Base-by-base conservation (phyloP, 352 stramenopile genomes). In the Pythium dissimile region DNA sequence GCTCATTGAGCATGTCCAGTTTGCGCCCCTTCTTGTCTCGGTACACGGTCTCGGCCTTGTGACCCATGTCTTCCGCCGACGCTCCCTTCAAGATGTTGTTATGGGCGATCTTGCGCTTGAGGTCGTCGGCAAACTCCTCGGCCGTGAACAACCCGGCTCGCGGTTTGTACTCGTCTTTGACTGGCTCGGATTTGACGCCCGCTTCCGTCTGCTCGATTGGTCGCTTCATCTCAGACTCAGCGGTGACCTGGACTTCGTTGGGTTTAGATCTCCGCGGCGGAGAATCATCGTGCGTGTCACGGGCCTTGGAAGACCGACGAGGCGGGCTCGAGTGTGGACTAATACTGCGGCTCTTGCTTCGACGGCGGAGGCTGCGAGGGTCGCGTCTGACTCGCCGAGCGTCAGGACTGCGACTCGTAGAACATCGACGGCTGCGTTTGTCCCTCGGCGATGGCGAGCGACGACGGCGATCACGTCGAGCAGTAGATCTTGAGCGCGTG, bases 1-100 rank as follows among this genome's bases (percentile, higher is more conserved):
- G 79, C 46, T 94, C 84, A 54, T 86, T 94, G 3, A 94, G 67
- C 79, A 94, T 94, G 50, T 94, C 82, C 38, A 94, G 54, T 65
- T 94, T 94, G 35, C 81, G 80, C 23, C 84, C 84, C 24, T 83
- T 81, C 58, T 88, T 88, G 53, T 94, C 84, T 50, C 84, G 81
- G 68, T 94, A 94, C 54, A 94, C 79, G 2, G 84, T 94, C 67
- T 90, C 78, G 9, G 84, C 80, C 28, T 91, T 79, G 5, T 79
- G 80, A 16, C 83, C 83, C 71, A 93, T 78, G n/a, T 87, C 73
- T 13, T 71, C 68, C 8, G 71, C 77, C 41, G 83, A 67, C 1
- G 73, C 77, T 18, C 69, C 71, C 23, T 53, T 65, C 16, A 89
- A 50, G 15, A 85, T 18, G 43, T 92, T 75, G 46, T 86, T 86